Evolutionary conservation across 306 rosid genomes (phyloP).

Genomic region (Cucurbita moschata): DNA sequence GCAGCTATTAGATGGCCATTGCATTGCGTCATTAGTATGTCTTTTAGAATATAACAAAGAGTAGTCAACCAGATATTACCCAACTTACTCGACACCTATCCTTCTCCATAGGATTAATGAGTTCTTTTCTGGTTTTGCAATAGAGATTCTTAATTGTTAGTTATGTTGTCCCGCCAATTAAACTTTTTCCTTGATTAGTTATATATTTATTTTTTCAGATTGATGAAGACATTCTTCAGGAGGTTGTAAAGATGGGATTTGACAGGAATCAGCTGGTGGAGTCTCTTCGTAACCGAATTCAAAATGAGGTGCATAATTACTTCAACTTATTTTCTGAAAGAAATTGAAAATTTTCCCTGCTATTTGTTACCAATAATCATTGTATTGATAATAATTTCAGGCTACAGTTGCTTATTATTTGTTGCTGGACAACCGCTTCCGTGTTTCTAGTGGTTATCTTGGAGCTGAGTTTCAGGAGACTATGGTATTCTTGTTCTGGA

Average conservation of each 20-base stretch:
- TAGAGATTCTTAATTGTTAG: neutral
- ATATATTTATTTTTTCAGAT: conserved; percentile 28
- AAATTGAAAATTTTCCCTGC: neutral
- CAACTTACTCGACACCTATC: neutral
- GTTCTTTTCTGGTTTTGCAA: neutral
- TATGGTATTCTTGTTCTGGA: conserved; percentile 27
- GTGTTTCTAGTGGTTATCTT: conserved; percentile 83
- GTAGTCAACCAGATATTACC: neutral
- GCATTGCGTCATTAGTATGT: neutral
- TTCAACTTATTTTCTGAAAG: conserved; percentile 1
- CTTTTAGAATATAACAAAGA: neutral
- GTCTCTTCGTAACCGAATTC: conserved; percentile 74
- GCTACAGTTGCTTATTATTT: conserved; percentile 95
- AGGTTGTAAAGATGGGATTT: conserved; percentile 82
- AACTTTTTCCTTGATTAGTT: neutral
- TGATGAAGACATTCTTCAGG: conserved; percentile 87
- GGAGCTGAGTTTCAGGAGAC: conserved; percentile 96
- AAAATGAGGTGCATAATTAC: conserved; percentile 55
- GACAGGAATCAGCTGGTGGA: conserved; percentile 67
- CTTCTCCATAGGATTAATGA: neutral
- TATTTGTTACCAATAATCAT: neutral
- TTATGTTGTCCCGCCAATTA: neutral
- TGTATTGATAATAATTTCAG: conserved; percentile 38
- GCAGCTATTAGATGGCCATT: neutral
- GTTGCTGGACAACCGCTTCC: conserved; percentile 80